Percentiles rank a stretch among this genome's conserved stretches.
Conservation (phyloP, 371 early-diverging fungal genomes). For the Entomophthora muscae region DNA sequence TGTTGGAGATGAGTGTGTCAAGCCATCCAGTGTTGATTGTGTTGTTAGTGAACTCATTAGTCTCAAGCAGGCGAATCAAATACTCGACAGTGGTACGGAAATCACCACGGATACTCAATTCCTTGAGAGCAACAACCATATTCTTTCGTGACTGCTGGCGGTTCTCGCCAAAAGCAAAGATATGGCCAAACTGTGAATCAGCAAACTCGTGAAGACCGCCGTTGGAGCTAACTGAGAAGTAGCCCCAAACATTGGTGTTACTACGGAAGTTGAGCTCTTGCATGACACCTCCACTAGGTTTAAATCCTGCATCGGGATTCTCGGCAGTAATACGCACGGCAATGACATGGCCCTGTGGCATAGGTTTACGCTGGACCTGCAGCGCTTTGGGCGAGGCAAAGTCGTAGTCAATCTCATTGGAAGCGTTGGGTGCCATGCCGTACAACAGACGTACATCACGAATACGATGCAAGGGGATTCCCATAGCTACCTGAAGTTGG, state of each 20-base stretch:
- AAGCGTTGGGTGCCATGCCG: conserved; percentile 69
- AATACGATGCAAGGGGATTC: conserved; percentile 56
- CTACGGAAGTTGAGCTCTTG: too few relatives aligned
- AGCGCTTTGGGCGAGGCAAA: conserved; percentile 52
- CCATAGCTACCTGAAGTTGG: too few relatives aligned
- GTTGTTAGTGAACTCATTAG: conserved; percentile 74
- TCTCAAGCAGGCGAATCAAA: conserved; percentile 83
- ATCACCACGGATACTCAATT: too few relatives aligned
- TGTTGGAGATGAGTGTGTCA: too few relatives aligned
- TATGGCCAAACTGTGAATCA: too few relatives aligned
- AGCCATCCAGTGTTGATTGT: too few relatives aligned
- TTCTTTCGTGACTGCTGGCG: conserved; percentile 87
- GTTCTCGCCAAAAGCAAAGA: conserved; percentile 93
- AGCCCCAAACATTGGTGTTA: conserved; percentile 93
- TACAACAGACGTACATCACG: too few relatives aligned
- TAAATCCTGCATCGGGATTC: too few relatives aligned
- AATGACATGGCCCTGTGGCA: too few relatives aligned
- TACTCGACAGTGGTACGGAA: too few relatives aligned
- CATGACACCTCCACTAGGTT: conserved; percentile 88
- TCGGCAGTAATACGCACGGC: too few relatives aligned
- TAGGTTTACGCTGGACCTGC: conserved; percentile 63
- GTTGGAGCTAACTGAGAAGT: conserved; percentile 97
- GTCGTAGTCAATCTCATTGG: conserved; percentile 86
- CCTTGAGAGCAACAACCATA: conserved; percentile 92
- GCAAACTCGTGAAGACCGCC: too few relatives aligned